Conservation (phyloP, 1,284 basidiomycete species). For the Ustilago nuda region DNA sequence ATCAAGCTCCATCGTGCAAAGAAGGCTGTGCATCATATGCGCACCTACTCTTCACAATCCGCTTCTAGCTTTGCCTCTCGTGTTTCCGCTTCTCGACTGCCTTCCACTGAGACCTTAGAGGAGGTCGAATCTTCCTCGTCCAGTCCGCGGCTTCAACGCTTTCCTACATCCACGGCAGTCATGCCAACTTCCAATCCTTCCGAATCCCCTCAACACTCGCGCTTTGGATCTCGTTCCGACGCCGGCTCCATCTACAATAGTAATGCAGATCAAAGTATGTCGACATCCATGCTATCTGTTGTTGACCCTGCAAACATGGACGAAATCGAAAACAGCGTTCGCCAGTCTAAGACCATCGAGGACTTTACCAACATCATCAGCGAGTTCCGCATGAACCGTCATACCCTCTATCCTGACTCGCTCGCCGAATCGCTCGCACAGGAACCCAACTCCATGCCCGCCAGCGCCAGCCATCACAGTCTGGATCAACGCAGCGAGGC, state of each 20-base stretch:
- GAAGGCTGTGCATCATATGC: slow-evolving; percentile 41
- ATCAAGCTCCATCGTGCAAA: slow-evolving; percentile 33
- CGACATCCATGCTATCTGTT: slow-evolving; percentile 47
- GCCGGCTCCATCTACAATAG: slow-evolving; percentile 36
- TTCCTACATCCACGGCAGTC: neutral
- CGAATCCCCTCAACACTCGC: slow-evolving; percentile 29
- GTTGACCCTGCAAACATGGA: slow-evolving; percentile 40
- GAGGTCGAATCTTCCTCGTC: slow-evolving; percentile 27
- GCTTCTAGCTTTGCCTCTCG: slow-evolving; percentile 41
- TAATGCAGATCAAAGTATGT: slow-evolving; percentile 28
- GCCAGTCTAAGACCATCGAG: slow-evolving; percentile 60
- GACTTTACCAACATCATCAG: slow-evolving; percentile 65
- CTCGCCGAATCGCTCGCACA: slow-evolving; percentile 20
- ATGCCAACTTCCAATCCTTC: slow-evolving; percentile 17
- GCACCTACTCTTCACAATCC: slow-evolving; percentile 41
- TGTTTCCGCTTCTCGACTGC: slow-evolving; percentile 32
- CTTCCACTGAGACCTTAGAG: slow-evolving; percentile 39
- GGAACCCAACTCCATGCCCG: slow-evolving; percentile 11
- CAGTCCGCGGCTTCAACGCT: slow-evolving; percentile 5
- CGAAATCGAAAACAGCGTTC: slow-evolving; percentile 57
- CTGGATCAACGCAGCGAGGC: slow-evolving; percentile 37
- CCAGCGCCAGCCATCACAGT: slow-evolving; percentile 35
- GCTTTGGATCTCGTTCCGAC: slow-evolving; percentile 32
- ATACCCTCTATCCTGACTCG: slow-evolving; percentile 43
- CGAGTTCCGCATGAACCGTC: slow-evolving; percentile 59